phyloP scores from a whole-genome alignment of 768 basidiomycete genomes.

The Boletus subparvulus region DNA sequence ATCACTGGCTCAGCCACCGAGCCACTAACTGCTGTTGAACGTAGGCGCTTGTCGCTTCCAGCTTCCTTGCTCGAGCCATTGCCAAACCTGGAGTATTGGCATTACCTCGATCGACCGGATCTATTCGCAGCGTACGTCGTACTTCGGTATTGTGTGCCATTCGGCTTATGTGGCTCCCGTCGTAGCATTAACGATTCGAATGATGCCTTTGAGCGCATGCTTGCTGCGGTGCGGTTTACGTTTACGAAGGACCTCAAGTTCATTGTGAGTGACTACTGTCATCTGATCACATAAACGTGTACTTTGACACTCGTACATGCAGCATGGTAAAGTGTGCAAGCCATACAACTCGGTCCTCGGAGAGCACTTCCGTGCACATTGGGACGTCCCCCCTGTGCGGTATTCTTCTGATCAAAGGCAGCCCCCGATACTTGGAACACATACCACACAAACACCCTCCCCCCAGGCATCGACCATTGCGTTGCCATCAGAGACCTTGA shows the following conservation, averaged over 20 bases:
- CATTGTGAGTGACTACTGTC: conserved; percentile 51
- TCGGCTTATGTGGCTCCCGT: conserved; percentile 4
- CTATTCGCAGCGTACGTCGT: conserved; percentile 81
- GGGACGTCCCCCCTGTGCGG: conserved; percentile 70
- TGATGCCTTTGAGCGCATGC: conserved; percentile 92
- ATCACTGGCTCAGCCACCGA: conserved; percentile 2
- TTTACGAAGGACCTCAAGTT: conserved; percentile 96
- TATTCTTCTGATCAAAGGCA: conserved; percentile 49
- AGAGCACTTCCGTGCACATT: conserved; percentile 86
- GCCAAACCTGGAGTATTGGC: conserved; percentile 97
- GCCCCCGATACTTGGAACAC: conserved; percentile 45
- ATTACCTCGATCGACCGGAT: conserved; percentile 89
- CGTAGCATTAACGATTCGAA: conserved; percentile 86
- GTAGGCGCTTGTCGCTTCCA: conserved; percentile 87
- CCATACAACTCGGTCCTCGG: conserved; percentile 88
- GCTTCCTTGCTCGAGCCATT: conserved; percentile 92
- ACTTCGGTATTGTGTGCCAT: neutral
- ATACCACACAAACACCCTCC: conserved; percentile 32
- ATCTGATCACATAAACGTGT: neutral
- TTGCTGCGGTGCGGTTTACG: conserved; percentile 84
- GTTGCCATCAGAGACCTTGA: conserved; percentile 47
- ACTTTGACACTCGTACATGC: conserved; percentile 8
- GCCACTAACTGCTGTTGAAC: conserved; percentile 15
- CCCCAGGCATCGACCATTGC: conserved; percentile 22
- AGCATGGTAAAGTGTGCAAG: conserved; percentile 93